These are phyloP conservation scores for Saccharomyces mikatae DNA, from an alignment of 805 yeast species.

Conservation along the genomic window DNA sequence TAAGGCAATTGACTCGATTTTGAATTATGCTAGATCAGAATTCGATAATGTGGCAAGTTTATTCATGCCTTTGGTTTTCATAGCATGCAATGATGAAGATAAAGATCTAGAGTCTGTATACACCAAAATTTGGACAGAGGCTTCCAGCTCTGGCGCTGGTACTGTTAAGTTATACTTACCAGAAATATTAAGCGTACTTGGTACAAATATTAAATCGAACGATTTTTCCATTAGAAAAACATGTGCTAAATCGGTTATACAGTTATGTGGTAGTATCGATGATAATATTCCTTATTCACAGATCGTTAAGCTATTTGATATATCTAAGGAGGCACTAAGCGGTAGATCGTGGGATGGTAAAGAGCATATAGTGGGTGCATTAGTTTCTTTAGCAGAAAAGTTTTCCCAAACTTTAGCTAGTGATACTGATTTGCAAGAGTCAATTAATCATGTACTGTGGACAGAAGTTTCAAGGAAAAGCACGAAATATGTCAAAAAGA, in stretches of 20 bases:
- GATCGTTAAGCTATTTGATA: conserved; percentile 37
- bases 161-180: conserved; percentile 59
- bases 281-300: conserved; percentile 21
- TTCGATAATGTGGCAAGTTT: conserved; percentile 54
- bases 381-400: conserved; percentile 49
- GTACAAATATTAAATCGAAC: conserved; percentile 44
- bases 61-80: conserved; percentile 68
- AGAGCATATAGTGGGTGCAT: conserved; percentile 62
- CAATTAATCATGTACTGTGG: conserved; percentile 38
- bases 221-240: conserved; percentile 60
- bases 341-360: conserved; percentile 90
- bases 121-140: conserved; percentile 67
- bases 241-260: conserved; percentile 59
- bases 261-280: conserved; percentile 43
- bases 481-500: conserved; percentile 50
- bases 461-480: conserved; percentile 63
- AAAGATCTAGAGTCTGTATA: conserved; percentile 41
- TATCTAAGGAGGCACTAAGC: conserved; percentile 50
- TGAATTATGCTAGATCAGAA: conserved; percentile 59
- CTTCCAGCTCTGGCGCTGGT: conserved; percentile 63
- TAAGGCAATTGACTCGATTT: conserved; percentile 54
- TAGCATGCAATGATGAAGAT: conserved; percentile 64
- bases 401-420: conserved; percentile 32
- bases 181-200: conserved; percentile 55
- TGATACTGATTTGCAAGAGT: conserved; percentile 28